These are phyloP conservation scores for Themeda triandra DNA, from an alignment of 176 grass and related monocot species.

Conservation along the genomic window DNA sequence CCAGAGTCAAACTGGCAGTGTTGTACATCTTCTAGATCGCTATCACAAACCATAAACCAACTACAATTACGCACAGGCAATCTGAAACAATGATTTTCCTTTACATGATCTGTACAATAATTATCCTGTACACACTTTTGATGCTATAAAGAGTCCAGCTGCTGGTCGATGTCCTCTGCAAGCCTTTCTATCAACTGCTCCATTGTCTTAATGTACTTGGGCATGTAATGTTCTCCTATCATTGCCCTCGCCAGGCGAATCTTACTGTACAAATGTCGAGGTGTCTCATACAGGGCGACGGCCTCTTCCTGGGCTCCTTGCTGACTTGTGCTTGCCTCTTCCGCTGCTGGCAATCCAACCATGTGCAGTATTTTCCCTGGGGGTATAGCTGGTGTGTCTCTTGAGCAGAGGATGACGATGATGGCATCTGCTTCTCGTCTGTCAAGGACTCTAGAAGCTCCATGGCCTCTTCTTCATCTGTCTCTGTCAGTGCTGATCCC, in stretches of 20 bases:
- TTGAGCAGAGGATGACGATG: constrained; percentile 10
- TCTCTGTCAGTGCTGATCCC: background rate
- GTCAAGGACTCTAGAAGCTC: constrained; percentile 27
- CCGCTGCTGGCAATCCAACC: constrained; percentile 54
- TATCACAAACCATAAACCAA: constrained; percentile 16
- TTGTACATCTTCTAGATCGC: constrained; percentile 32
- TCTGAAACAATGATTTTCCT: constrained; percentile 27
- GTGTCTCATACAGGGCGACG: constrained; percentile 68
- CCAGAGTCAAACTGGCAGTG: background rate
- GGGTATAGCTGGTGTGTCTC: constrained; percentile 66
- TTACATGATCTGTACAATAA: constrained; percentile 40
- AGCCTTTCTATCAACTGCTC: constrained; percentile 72
- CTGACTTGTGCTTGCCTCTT: constrained; percentile 24
- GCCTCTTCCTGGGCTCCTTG: constrained; percentile 43
- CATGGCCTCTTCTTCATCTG: background rate
- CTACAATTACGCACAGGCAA: background rate
- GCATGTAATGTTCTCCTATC: constrained; percentile 95
- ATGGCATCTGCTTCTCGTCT: background rate
- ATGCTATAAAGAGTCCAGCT: constrained; percentile 34
- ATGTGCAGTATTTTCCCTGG: constrained; percentile 95
- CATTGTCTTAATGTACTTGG: constrained; percentile 73
- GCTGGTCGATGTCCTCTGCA: background rate
- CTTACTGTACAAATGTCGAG: constrained; percentile 76
- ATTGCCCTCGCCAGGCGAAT: constrained; percentile 76
- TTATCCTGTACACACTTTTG: constrained; percentile 19